Conservation (phyloP, 164 flowering plant genomes). For the Nymphaea colorata region DNA sequence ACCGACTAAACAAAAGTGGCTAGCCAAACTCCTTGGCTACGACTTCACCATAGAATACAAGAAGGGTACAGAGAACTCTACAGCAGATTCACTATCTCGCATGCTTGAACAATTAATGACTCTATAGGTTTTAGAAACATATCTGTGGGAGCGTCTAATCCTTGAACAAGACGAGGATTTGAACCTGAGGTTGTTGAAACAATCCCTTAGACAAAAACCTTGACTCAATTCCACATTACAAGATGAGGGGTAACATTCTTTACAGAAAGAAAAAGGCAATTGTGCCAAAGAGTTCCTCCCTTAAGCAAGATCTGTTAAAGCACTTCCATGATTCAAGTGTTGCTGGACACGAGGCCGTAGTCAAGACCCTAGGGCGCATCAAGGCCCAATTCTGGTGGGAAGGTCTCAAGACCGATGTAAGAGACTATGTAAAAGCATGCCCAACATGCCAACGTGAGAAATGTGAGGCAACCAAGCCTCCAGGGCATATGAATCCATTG, state of each 20-base stretch:
- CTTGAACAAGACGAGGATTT: neutral
- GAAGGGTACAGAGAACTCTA: neutral
- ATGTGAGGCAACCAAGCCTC: neutral
- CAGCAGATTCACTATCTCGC: neutral
- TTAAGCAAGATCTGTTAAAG: neutral
- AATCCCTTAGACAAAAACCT: neutral
- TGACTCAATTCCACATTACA: neutral
- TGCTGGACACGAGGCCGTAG: neutral
- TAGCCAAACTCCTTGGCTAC: conserved; percentile 1
- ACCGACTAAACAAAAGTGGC: neutral
- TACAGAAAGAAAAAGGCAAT: neutral
- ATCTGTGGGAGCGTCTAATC: neutral
- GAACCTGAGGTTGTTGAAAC: neutral
- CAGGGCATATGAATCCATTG: conserved; percentile 3
- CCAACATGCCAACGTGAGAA: neutral
- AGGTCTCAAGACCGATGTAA: neutral
- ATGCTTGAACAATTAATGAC: neutral
- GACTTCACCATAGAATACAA: neutral
- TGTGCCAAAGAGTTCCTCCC: neutral
- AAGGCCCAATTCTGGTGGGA: neutral
- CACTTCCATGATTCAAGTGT: neutral
- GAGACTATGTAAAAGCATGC: neutral
- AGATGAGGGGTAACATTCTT: neutral
- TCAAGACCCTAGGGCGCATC: neutral
- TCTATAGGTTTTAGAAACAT: neutral